Evolutionary conservation across 495 filamentous ascomycete genomes (phyloP).

Genomic region (Aspergillus conjunctus): DNA sequence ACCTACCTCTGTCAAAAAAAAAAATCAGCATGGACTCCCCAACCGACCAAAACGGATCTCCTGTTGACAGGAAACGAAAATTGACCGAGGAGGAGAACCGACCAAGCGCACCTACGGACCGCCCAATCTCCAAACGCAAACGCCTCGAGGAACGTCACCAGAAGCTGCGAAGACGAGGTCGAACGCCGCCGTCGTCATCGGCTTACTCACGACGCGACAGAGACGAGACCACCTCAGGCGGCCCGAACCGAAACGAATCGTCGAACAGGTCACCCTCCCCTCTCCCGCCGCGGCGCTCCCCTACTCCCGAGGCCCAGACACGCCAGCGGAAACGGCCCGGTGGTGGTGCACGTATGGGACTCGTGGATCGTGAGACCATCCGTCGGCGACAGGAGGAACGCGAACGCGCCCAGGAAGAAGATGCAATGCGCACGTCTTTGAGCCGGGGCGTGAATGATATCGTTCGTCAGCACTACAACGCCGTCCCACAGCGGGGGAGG

Average conservation of each 20-base stretch:
- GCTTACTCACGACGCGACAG: slow-evolving; percentile 48
- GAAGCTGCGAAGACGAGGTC: slow-evolving; percentile 40
- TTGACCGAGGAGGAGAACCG: slow-evolving; percentile 27
- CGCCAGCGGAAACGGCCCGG: slow-evolving; percentile 87
- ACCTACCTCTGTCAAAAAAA: not conserved
- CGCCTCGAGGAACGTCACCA: slow-evolving; percentile 50
- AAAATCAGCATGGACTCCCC: slow-evolving; percentile 14
- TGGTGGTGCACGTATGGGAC: slow-evolving; percentile 73
- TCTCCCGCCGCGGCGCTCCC: slow-evolving; percentile 37
- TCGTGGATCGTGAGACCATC: slow-evolving; percentile 68
- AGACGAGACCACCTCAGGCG: slow-evolving; percentile 19
- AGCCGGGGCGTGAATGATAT: slow-evolving; percentile 73
- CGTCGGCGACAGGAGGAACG: slow-evolving; percentile 66
- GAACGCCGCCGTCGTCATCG: slow-evolving; percentile 43
- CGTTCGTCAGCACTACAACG: slow-evolving; percentile 91
- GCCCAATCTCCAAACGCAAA: slow-evolving; percentile 41
- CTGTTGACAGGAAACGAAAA: slow-evolving; percentile 32
- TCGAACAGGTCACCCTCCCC: slow-evolving; percentile 43
- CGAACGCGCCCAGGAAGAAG: slow-evolving; percentile 59
- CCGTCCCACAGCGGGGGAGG: slow-evolving; percentile 81
- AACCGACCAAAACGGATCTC: slow-evolving; percentile 25
- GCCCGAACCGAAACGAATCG: slow-evolving; percentile 25
- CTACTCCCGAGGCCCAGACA: slow-evolving; percentile 46
- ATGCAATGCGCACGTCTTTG: slow-evolving; percentile 50
- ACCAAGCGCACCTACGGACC: slow-evolving; percentile 27